phyloP scores from a whole-genome alignment of 441 rosid species.

The Melastoma candidum region DNA sequence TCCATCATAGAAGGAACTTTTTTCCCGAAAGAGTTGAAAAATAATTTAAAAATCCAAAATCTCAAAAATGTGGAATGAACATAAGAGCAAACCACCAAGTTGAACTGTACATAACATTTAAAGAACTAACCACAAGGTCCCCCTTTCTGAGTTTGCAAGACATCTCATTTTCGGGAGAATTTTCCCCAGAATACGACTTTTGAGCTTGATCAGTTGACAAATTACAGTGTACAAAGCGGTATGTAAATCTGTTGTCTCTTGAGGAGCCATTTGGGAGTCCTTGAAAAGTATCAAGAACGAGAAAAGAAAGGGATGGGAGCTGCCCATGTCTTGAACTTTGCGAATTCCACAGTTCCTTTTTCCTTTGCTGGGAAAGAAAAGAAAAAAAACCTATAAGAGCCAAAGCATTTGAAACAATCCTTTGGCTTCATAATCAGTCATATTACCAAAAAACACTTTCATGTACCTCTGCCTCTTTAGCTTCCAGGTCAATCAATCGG shows the following conservation, averaged over 20 bases:
- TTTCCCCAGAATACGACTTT: constrained; percentile 24
- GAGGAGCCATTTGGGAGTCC: constrained; percentile 37
- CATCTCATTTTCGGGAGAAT: constrained; percentile 35
- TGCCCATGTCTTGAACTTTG: constrained; percentile 30
- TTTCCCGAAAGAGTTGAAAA: too few relatives aligned
- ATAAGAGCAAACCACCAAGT: constrained; percentile 1
- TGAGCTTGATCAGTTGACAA: constrained; percentile 21
- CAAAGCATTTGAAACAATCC: too few relatives aligned
- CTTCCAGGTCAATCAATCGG: constrained; percentile 82
- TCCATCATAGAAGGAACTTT: too few relatives aligned
- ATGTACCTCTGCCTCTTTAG: constrained; percentile 75
- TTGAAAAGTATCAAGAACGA: constrained; percentile 65
- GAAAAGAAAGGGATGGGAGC: constrained; percentile 48
- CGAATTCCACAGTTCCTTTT: constrained; percentile 52
- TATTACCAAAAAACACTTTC: background rate
- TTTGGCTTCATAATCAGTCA: too few relatives aligned
- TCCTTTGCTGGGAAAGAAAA: constrained; percentile 42
- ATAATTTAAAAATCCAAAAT: background rate
- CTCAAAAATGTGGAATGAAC: constrained; percentile 7
- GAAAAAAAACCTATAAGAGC: background rate
- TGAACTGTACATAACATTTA: background rate
- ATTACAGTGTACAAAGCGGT: constrained; percentile 57
- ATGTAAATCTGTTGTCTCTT: constrained; percentile 53
- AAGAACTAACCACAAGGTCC: constrained; percentile 68
- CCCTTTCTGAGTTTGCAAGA: constrained; percentile 66